Conservation (phyloP, 371 early-diverging fungal species). For the Zychaea mexicana region DNA sequence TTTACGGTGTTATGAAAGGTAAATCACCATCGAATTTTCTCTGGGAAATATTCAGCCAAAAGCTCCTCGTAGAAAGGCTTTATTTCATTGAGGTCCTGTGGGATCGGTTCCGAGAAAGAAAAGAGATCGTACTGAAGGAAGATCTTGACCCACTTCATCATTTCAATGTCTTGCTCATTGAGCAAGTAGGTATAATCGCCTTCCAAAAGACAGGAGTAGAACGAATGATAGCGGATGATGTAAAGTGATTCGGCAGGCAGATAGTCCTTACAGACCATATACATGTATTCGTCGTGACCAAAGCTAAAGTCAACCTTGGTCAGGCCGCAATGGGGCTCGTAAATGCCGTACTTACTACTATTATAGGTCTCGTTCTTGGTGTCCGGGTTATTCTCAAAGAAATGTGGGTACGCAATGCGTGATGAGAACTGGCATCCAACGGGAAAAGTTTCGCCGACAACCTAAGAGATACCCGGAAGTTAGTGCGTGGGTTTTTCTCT, state of each 20-base stretch:
- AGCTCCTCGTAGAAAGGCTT: constrained; percentile 51
- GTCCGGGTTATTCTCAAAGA: constrained; percentile 53
- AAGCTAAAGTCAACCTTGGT: constrained; percentile 52
- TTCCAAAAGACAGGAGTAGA: constrained; percentile 55
- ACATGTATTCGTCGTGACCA: constrained; percentile 69
- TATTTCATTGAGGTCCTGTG: constrained; percentile 33
- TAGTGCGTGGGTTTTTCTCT: not conserved
- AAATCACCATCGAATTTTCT: constrained; percentile 50
- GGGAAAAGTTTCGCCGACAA: constrained; percentile 26
- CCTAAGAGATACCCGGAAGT: not conserved
- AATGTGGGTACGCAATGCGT: constrained; percentile 49
- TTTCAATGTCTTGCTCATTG: constrained; percentile 43
- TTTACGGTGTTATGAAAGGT: too few species aligned
- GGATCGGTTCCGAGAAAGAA: constrained; percentile 49
- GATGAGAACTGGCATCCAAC: constrained; percentile 20
- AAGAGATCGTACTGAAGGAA: constrained; percentile 66
- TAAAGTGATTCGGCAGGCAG: constrained; percentile 51
- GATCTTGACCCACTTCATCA: constrained; percentile 56
- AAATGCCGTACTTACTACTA: constrained; percentile 49
- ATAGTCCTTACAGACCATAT: constrained; percentile 52
- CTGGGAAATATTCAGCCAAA: constrained; percentile 56
- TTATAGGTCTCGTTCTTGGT: constrained; percentile 28
- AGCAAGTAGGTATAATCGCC: constrained; percentile 51
- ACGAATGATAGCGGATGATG: constrained; percentile 61
- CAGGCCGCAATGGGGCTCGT: constrained; percentile 56